Conservation (phyloP, 306 rosid species). For the Fragaria ananassa region DNA sequence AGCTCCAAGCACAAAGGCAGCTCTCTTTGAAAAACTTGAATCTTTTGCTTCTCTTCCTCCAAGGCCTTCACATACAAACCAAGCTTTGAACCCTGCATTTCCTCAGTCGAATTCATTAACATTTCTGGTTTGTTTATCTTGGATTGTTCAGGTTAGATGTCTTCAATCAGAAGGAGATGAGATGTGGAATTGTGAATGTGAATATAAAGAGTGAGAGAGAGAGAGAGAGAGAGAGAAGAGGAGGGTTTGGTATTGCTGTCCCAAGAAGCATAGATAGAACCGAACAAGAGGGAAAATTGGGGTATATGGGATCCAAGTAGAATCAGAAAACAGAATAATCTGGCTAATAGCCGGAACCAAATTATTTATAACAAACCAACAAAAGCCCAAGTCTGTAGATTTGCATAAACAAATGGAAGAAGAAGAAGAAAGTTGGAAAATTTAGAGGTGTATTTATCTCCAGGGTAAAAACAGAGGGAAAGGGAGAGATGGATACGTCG, state of each 20-base stretch:
- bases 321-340: slow-evolving; percentile 71
- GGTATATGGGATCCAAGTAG: slow-evolving; percentile 56
- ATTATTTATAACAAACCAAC: not conserved
- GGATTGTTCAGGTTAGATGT: not conserved
- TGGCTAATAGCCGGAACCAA: slow-evolving; percentile 16
- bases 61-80: slow-evolving; percentile 59
- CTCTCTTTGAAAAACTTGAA: slow-evolving; percentile 68
- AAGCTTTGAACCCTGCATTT: slow-evolving; percentile 52
- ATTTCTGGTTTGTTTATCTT: not conserved
- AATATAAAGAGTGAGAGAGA: slow-evolving; percentile 1
- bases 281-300: slow-evolving; percentile 31
- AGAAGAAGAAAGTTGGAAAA: not conserved
- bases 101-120: slow-evolving; percentile 29
- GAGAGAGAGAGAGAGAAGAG: too few relatives aligned
- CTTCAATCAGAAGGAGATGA: slow-evolving; percentile 23
- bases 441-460: not conserved
- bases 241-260: slow-evolving; percentile 15
- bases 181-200: not conserved
- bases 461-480: not conserved
- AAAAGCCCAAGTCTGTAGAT: not conserved
- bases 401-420: not conserved
- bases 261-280: slow-evolving; percentile 31
- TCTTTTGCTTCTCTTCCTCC: slow-evolving; percentile 61
- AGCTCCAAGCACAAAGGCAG: slow-evolving; percentile 84
- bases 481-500: slow-evolving; percentile 28